phyloP scores from a whole-genome alignment of 768 basidiomycete genomes.

The Crassisporium funariophilum region DNA sequence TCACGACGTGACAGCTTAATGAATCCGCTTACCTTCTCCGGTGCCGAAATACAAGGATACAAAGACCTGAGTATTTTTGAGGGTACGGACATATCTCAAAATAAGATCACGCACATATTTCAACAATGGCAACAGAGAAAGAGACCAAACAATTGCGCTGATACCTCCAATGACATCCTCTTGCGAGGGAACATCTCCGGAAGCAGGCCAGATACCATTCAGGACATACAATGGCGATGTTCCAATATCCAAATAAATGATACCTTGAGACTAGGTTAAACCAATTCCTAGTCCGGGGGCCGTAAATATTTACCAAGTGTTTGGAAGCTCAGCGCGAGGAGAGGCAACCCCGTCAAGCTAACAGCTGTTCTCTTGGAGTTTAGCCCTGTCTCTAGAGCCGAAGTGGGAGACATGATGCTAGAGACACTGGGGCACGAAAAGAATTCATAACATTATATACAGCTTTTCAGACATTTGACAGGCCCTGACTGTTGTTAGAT shows the following conservation, averaged over 20 bases:
- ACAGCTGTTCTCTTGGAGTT: conserved; percentile 34
- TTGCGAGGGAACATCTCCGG: conserved; percentile 45
- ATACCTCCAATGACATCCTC: conserved; percentile 68
- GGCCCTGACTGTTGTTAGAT: background rate
- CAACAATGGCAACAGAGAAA: conserved; percentile 59
- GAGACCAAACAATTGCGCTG: conserved; percentile 64
- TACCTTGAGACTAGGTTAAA: conserved; percentile 31
- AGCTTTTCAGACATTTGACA: background rate
- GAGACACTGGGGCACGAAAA: conserved; percentile 1
- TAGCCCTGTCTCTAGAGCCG: conserved; percentile 26
- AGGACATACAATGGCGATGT: conserved; percentile 67
- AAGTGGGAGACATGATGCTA: conserved; percentile 16
- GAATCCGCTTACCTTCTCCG: conserved; percentile 41
- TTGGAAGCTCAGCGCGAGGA: conserved; percentile 37
- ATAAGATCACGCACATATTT: conserved; percentile 54
- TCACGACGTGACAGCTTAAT: conserved; percentile 7
- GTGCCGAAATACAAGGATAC: conserved; percentile 46
- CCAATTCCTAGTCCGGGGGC: background rate
- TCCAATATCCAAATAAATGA: conserved; percentile 54
- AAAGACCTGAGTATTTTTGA: conserved; percentile 36
- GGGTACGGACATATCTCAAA: background rate
- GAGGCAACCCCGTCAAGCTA: conserved; percentile 29
- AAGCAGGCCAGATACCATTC: conserved; percentile 62
- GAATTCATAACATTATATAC: background rate
- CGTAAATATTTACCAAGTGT: conserved; percentile 25